phyloP scores from a whole-genome alignment of 2,329 filamentous ascomycete species.

The Aurifilum marmelostoma region DNA sequence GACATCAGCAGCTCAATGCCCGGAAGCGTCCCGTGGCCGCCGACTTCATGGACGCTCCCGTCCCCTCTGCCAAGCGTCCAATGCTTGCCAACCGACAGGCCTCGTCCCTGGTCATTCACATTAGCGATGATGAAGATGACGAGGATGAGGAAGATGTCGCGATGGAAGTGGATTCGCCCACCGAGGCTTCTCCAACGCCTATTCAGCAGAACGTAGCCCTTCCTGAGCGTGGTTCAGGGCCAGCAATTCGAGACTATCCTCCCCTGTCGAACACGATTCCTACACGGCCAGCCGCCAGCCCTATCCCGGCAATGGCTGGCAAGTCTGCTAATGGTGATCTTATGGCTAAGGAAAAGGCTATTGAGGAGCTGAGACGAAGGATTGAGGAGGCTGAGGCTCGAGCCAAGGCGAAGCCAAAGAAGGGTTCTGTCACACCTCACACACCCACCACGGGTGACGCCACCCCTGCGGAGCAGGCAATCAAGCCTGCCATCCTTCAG shows the following conservation, averaged over 20 bases:
- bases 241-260: conserved; percentile 49
- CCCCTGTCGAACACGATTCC: conserved; percentile 44
- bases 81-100: conserved; percentile 63
- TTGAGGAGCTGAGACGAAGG: conserved; percentile 62
- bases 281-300: conserved; percentile 46
- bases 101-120: conserved; percentile 76
- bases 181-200: conserved; percentile 43
- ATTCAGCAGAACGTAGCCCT: conserved; percentile 39
- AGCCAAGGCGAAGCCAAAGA: conserved; percentile 49
- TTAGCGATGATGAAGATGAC: conserved; percentile 71
- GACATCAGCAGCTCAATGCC: conserved; percentile 31
- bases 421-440: conserved; percentile 34
- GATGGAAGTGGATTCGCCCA: conserved; percentile 67
- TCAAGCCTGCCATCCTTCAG: conserved; percentile 28
- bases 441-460: conserved; percentile 34
- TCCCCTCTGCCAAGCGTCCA: conserved; percentile 58
- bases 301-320: conserved; percentile 35
- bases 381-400: conserved; percentile 61
- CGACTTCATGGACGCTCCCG: conserved; percentile 66
- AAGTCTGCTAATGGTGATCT: conserved; percentile 23
- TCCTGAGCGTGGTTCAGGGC: conserved; percentile 39
- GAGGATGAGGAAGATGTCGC: conserved; percentile 65
- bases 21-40: conserved; percentile 62
- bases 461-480: conserved; percentile 37
- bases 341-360: conserved; percentile 55